Percentiles rank a stretch among this genome's conserved stretches.
Conservation (phyloP, 768 basidiomycete genomes). For the Kwoniella sp. region DNA sequence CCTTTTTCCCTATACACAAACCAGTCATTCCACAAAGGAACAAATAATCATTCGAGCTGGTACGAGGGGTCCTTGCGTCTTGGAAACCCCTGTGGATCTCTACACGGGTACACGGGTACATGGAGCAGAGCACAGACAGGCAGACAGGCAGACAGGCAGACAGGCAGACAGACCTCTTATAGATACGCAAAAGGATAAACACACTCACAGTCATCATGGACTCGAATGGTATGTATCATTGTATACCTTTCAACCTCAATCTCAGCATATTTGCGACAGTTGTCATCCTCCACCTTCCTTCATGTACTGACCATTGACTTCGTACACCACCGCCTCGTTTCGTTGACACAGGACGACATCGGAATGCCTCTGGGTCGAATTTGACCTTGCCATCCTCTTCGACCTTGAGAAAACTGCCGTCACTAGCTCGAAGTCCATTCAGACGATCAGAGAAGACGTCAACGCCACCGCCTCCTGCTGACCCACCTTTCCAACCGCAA, state of each 20-base stretch:
- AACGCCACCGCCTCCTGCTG: constrained; percentile 15
- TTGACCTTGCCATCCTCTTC: constrained; percentile 25
- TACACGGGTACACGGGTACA: not conserved
- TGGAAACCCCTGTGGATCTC: no score
- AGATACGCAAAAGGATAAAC: not conserved
- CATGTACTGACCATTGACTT: not conserved
- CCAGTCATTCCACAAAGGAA: not conserved
- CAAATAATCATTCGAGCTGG: not conserved
- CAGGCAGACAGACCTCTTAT: no score
- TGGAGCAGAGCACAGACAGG: constrained; percentile 4
- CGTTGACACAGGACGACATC: constrained; percentile 24
- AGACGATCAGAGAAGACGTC: constrained; percentile 28
- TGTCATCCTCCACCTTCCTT: constrained; percentile 7
- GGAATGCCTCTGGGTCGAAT: constrained; percentile 22
- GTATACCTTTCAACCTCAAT: not conserved
- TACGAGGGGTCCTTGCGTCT: no score
- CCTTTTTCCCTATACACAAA: no score
- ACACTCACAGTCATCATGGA: constrained; percentile 14
- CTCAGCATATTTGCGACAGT: not conserved
- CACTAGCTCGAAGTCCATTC: constrained; percentile 31
- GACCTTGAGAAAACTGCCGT: constrained; percentile 32
- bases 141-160: not conserved
- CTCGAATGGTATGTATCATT: constrained; percentile 24
- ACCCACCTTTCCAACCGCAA: constrained; percentile 4
- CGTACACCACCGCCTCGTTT: not conserved